Evolutionary conservation across 2,329 filamentous ascomycete species (phyloP).

Genomic region (Blastomyces parvus): DNA sequence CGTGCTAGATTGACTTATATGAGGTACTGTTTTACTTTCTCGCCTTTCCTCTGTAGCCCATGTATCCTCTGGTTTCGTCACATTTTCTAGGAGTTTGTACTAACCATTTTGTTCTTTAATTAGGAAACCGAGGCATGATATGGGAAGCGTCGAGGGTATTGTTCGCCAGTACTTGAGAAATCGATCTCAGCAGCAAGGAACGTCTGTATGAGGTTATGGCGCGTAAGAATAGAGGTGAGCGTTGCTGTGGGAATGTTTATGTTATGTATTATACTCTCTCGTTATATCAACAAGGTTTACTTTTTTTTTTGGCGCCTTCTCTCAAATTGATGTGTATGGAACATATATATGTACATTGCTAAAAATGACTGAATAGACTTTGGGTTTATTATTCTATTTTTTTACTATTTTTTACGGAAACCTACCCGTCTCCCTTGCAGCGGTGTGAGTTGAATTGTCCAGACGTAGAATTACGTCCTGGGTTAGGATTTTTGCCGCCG

Average conservation of each 20-base stretch:
- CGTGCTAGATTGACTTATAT: slow-evolving; percentile 85
- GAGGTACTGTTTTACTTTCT: slow-evolving; percentile 40
- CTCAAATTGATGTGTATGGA: neutral
- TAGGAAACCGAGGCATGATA: slow-evolving; percentile 69
- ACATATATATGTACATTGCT: neutral
- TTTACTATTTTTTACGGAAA: neutral
- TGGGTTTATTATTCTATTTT: neutral
- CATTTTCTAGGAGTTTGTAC: neutral
- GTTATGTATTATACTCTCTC: neutral
- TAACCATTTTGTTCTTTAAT: neutral
- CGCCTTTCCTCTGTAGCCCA: neutral
- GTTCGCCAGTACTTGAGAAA: slow-evolving; percentile 55
- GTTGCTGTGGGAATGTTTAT: neutral
- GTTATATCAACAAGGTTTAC: neutral
- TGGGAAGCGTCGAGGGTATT: slow-evolving; percentile 73
- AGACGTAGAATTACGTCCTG: neutral
- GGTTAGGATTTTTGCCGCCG: neutral
- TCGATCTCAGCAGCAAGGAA: neutral
- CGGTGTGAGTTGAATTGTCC: neutral
- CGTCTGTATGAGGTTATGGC: neutral
- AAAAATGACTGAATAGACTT: neutral
- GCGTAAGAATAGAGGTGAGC: neutral
- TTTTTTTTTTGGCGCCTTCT: neutral
- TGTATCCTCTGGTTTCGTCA: neutral
- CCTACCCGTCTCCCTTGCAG: neutral